These are phyloP conservation scores for Malassezia equina DNA, from an alignment of 1,284 basidiomycete genomes.

Conservation along the genomic window DNA sequence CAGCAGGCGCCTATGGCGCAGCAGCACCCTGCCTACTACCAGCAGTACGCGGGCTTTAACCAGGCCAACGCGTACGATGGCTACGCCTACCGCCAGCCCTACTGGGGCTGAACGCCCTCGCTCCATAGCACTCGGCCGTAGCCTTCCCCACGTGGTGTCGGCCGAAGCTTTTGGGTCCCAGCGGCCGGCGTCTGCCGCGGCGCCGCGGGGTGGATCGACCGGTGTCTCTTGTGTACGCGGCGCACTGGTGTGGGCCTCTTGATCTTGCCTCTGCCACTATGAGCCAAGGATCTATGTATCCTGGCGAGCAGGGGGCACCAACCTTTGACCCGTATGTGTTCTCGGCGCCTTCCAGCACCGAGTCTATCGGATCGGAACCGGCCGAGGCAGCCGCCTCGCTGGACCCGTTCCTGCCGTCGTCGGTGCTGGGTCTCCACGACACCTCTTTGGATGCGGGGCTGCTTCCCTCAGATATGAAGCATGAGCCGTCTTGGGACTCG, in stretches of 20 bases:
- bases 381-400: neutral
- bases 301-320: neutral
- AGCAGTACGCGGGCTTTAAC: constrained; percentile 43
- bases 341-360: neutral
- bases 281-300: neutral
- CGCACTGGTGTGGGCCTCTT: no score
- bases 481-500: neutral
- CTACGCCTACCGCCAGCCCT: constrained; percentile 40
- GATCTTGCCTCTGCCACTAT: neutral
- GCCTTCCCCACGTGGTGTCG: neutral
- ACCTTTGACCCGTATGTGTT: neutral
- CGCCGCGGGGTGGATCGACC: neutral
- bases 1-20: constrained; percentile 19
- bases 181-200: neutral
- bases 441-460: neutral
- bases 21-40: constrained; percentile 43
- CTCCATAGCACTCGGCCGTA: neutral
- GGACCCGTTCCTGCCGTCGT: constrained; percentile 6
- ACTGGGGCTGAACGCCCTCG: constrained; percentile 27
- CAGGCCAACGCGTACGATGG: constrained; percentile 35
- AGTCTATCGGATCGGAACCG: neutral
- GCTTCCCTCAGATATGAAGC: neutral
- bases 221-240: no score
- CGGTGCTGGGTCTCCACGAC: neutral
- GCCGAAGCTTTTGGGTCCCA: neutral